Base-by-base conservation (phyloP, 345 rosid genomes). In the Eutrema yunnanense region DNA sequence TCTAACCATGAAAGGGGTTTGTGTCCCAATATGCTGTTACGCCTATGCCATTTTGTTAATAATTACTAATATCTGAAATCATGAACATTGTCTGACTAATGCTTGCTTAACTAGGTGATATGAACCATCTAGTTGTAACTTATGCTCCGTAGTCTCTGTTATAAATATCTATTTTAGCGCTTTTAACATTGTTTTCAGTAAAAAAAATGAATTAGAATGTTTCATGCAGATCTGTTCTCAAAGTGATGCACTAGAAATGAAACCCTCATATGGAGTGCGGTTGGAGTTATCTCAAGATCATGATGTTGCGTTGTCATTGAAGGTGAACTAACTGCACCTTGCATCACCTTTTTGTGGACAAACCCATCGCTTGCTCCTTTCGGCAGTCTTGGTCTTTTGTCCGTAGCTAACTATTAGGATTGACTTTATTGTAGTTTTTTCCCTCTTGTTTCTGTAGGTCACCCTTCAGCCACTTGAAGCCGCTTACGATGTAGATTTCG, bases 381-480 rank as follows among this genome's bases (percentile, higher is more conserved):
- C 1, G 14, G 62, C 2, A 53, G 64, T 62, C 52, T 47, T 62
- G 53, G 53, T 54, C 38, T 53, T 75, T 53, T 69, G 73, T 43
- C 34, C 22, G 58, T 61, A 41, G 72, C 53, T 66, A 48, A 59
- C 62, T 58, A 56, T 55, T 49, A 67, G 62, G 56, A 42, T 64
- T 42, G 33, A 62, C 64, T 76, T 68, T 22, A 11, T 33, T 46
- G 68, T 75, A 49, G 53, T 40, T 42, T 57, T 62, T 14, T 12
- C 34, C 61, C 51, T 69, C 60, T 52, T 74, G 13, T 62, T 27
- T 65, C 34, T 76, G 73, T 80, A 93, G 98, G 89, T 79, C 60
- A 76, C 71, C 62, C 80, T 93, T 75, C 87, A 83, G 78, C 86
- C 87, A 54, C 81, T 90, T 76, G 86, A 85, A 79, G 86, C 86